Evolutionary conservation across 352 stramenopile species (phyloP), one percentile per base, ranked within the genome.

Genomic region (Globisporangium cystogenes): DNA sequence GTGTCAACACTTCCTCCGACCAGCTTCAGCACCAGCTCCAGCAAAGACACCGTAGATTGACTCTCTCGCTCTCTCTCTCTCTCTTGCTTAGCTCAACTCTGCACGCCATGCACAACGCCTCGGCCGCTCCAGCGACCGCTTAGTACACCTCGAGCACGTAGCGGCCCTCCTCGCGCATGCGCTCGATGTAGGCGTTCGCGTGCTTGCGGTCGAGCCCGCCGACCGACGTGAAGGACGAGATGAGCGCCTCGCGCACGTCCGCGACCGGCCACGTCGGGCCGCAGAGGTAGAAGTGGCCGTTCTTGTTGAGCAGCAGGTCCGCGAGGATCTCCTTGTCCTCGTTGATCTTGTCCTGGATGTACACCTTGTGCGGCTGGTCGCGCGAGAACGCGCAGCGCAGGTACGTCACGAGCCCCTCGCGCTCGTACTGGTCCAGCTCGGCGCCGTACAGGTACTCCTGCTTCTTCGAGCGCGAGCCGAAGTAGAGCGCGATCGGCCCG

Each of bases 401-500:
- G 63, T 92, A 76, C 51, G 82, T 93, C 41, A 96, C 67, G 41
- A 96, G 58, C 0, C 86, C 86, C 29, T 93, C 81, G 20, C 76
- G 65, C 59, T 93, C 74, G 65, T 93, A 95, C 57, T 74, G 62
- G 53, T 95, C 81, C 23, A 93, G 71, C 63, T 96, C 84, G 37
- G 98, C 90, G 37, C 84, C 76, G 70, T 99, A 99, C 26, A 99
- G 75, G 68, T 96, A 99, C 76, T 99, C 97, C 46, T 94, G 76
- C n/a, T 84, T 61, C 50, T 84, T 82, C 62, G 87, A 82, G 46
- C 96, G 95, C 68, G 90, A 97, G 53, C 97, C 96, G 82, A 99
- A 99, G 79, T 99, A 96, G 18, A 96, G 65, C 33, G 78, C 81
- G 20, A 95, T 74, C 0, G 84, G 81, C 16, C 83, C 86, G 11